Conservation (phyloP, 1,139 yeast species). For the Kodamaea ohmeri region DNA sequence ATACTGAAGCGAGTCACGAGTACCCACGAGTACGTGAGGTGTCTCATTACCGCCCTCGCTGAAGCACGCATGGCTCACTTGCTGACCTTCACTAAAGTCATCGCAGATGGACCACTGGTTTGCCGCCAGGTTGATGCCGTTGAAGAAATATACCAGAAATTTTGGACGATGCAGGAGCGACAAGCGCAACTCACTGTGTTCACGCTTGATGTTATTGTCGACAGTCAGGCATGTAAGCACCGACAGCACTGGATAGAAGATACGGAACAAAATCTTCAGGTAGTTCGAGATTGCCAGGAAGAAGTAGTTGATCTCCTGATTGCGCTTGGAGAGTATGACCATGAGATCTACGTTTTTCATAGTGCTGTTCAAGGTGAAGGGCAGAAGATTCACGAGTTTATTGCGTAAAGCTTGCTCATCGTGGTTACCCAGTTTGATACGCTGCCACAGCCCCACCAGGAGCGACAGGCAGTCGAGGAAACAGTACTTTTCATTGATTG, state of each 20-base stretch:
- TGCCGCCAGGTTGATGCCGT: constrained; percentile 46
- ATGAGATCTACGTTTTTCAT: constrained; percentile 68
- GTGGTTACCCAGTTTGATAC: constrained; percentile 63
- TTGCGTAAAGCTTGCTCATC: constrained; percentile 38
- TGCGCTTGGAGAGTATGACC: constrained; percentile 64
- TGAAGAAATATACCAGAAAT: constrained; percentile 68
- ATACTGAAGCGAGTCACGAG: constrained; percentile 49
- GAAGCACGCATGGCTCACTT: constrained; percentile 62
- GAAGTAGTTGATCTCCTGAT: constrained; percentile 69
- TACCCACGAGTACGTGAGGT: constrained; percentile 57
- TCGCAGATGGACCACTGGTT: constrained; percentile 84
- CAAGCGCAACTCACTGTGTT: constrained; percentile 50
- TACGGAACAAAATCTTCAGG: constrained; percentile 65
- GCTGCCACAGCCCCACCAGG: constrained; percentile 77
- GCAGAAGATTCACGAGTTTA: constrained; percentile 60
- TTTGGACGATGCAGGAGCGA: constrained; percentile 61
- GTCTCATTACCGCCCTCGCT: constrained; percentile 51
- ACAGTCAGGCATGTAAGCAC: constrained; percentile 47
- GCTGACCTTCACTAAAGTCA: constrained; percentile 79
- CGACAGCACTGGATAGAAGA: constrained; percentile 58
- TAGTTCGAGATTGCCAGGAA: constrained; percentile 67
- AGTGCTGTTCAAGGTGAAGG: constrained; percentile 56
- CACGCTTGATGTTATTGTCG: constrained; percentile 44
- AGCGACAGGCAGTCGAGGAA: constrained; percentile 65
- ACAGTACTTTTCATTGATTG: constrained; percentile 63